Percentiles rank a stretch among this genome's conserved stretches.
Evolutionary conservation across 768 basidiomycete genomes (phyloP).

Genomic region (Mycena vitilis): DNA sequence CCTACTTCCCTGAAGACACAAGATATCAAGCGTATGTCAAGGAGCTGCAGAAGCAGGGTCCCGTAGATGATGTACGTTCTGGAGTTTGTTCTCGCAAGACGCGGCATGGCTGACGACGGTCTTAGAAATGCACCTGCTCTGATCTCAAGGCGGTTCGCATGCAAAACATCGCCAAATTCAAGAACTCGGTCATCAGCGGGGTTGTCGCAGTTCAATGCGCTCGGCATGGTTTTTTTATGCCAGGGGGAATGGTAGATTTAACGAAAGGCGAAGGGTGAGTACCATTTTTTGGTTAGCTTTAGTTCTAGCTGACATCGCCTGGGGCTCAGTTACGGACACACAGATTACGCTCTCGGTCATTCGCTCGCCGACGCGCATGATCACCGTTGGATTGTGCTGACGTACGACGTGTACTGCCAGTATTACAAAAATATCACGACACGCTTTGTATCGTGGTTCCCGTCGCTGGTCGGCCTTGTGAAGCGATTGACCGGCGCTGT

Average conservation of each 20-base stretch:
- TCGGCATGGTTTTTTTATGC: conserved; percentile 41
- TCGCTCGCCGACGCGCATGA: conserved; percentile 27
- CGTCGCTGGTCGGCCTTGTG: conserved; percentile 24
- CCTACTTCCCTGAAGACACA: neutral
- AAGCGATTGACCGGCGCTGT: conserved; percentile 39
- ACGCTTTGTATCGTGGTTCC: conserved; percentile 39
- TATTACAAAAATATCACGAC: conserved; percentile 36
- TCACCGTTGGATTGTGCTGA: conserved; percentile 39
- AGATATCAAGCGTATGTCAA: neutral
- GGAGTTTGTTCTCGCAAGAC: neutral
- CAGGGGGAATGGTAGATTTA: conserved; percentile 41
- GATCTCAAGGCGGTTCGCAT: conserved; percentile 42
- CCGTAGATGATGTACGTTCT: neutral
- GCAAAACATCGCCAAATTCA: conserved; percentile 45
- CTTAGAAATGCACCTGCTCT: conserved; percentile 33
- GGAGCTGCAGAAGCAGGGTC: neutral
- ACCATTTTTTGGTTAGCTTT: too few relatives aligned
- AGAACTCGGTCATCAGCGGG: conserved; percentile 42
- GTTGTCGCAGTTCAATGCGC: conserved; percentile 44
- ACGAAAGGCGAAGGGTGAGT: conserved; percentile 43
- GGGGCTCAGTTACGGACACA: conserved; percentile 36
- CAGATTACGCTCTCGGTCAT: conserved; percentile 41
- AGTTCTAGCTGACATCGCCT: neutral
- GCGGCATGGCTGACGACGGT: neutral
- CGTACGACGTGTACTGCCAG: conserved; percentile 47